phyloP scores from a whole-genome alignment of 768 basidiomycete species.

The Tricholoma hemisulphureum region DNA sequence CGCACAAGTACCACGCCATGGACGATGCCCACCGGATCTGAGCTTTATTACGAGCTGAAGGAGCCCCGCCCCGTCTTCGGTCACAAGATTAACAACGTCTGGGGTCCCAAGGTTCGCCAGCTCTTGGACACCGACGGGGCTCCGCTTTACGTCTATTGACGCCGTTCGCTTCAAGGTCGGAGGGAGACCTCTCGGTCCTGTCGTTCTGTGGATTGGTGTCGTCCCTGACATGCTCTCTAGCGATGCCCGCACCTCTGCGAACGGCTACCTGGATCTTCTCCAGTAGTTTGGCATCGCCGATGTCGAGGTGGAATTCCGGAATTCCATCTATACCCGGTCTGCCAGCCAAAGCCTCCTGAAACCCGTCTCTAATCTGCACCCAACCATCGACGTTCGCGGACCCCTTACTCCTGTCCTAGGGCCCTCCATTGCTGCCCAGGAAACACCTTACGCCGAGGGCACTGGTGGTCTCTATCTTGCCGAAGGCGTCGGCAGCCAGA shows the following conservation, averaged over 20 bases:
- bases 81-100: constrained; percentile 18
- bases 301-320: constrained; percentile 38
- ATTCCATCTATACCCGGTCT: constrained; percentile 23
- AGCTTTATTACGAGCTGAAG: constrained; percentile 22
- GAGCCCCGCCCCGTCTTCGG: constrained; percentile 19
- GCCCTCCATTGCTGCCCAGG: constrained; percentile 24
- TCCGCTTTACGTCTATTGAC: constrained; percentile 28
- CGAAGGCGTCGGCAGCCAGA: constrained; percentile 20
- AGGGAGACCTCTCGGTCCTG: background rate
- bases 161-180: constrained; percentile 27
- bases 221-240: constrained; percentile 29
- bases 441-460: constrained; percentile 19
- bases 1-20: constrained; percentile 19
- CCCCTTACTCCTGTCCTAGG: constrained; percentile 30
- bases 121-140: constrained; percentile 12
- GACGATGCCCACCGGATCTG: constrained; percentile 19
- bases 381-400: constrained; percentile 14
- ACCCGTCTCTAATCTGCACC: constrained; percentile 26
- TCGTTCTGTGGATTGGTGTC: constrained; percentile 39
- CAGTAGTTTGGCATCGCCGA: constrained; percentile 28
- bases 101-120: constrained; percentile 18
- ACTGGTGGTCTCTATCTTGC: constrained; percentile 26
- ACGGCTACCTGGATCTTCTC: constrained; percentile 33
- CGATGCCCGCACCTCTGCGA: constrained; percentile 28
- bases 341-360: constrained; percentile 30